Evolutionary conservation across 2,329 filamentous ascomycete species (phyloP).

Genomic region (Colletotrichum sp.): DNA sequence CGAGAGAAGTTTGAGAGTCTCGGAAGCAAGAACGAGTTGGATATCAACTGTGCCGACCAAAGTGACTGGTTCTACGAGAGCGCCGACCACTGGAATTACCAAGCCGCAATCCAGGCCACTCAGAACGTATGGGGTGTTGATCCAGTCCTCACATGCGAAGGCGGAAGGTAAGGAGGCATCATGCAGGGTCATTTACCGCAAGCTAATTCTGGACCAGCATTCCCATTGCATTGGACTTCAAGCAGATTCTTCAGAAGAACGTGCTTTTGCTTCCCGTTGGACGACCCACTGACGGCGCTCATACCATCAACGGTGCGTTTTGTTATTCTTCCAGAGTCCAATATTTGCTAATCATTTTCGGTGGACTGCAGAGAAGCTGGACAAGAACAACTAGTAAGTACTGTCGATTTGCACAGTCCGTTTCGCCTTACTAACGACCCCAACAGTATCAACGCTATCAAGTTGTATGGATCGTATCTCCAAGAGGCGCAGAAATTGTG

Average conservation of each 20-base stretch:
- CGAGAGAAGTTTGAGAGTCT: constrained; percentile 85
- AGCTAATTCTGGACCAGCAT: constrained; percentile 66
- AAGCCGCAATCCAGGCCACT: constrained; percentile 89
- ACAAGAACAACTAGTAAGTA: constrained; percentile 83
- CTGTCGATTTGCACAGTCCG: not conserved
- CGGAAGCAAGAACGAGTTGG: constrained; percentile 88
- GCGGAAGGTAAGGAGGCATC: constrained; percentile 70
- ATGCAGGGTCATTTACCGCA: not conserved
- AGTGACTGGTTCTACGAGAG: constrained; percentile 99
- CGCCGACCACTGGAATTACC: constrained; percentile 99
- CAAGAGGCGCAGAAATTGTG: constrained; percentile 48
- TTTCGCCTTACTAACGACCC: not conserved
- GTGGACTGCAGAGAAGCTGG: constrained; percentile 78
- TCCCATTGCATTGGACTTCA: constrained; percentile 94
- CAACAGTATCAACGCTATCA: constrained; percentile 82
- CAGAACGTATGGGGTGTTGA: constrained; percentile 92
- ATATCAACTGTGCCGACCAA: constrained; percentile 81
- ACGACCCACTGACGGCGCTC: constrained; percentile 92
- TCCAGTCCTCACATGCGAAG: constrained; percentile 95
- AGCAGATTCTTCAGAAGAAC: constrained; percentile 97
- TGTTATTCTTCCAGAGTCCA: not conserved
- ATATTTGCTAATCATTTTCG: not conserved
- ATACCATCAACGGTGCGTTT: constrained; percentile 84
- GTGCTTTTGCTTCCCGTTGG: constrained; percentile 96
- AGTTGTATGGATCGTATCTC: constrained; percentile 91